Evolutionary conservation across 129 eudicot species (phyloP), one percentile per base, ranked within the genome.

Genomic region (Chrysanthemum seticuspe): DNA sequence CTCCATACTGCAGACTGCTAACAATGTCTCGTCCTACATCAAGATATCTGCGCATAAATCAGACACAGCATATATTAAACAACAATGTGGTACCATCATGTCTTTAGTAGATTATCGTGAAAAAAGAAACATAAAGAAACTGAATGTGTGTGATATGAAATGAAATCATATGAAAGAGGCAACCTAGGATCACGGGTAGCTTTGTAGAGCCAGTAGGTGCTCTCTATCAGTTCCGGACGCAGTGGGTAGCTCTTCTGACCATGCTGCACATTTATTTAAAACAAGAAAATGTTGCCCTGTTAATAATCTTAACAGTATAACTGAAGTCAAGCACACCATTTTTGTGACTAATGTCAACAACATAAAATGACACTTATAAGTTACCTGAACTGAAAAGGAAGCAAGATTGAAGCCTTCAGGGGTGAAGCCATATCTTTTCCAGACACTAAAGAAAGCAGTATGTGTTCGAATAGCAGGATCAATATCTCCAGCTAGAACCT

Each of bases 391-490:
- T 75, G 77, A 81, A 62, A 88, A 80, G 16, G 97, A 88, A 18
- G 99, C 99, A 68, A 94, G 91, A 86, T 94, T 94, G 82, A 94
- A 94, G 60, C 99, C 99, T 85, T 94, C 99, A 1, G 97, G 99
- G 52, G 99, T 94, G 85, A 94, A 94, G 16, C 97, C 97, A 64
- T 94, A 94, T 82, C 83, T 85, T 80, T 85, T 90, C 99, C 99
- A 94, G 75, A 94, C 97, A 55, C 99, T 87, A 81, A 90, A 94
- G 79, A 94, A 94, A 55, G 99, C 99, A 31, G 86, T 79, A 83
- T 94, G 99, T 45, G 99, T 94, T 68, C 94, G 84, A 67, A 86
- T 86, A 19, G 99, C 97, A 68, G 99, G 99, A 69, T 90, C 97
- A 62, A 94, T 80, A 86, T 94, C 99, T 78, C 99, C 99, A 75